Base-by-base conservation (phyloP, 495 filamentous ascomycete species). In the Xylaria venustula region DNA sequence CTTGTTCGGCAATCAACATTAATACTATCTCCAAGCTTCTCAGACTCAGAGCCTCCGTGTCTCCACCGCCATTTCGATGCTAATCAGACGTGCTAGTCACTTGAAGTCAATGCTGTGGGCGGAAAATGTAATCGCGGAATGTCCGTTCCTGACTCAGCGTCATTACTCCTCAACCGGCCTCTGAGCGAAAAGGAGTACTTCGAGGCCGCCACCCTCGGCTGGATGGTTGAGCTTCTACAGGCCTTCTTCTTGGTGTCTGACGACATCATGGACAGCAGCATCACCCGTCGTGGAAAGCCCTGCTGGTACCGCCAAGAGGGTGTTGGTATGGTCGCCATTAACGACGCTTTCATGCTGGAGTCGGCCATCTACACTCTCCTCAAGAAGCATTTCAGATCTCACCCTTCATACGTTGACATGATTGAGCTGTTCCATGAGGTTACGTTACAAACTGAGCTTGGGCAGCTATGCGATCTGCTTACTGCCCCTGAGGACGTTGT, bases 41-140 rank as follows among this genome's bases (percentile, higher is more conserved):
- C n/a, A n/a, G n/a, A n/a, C n/a, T n/a, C n/a, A n/a, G n/a, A n/a
- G n/a, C n/a, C n/a, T n/a, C n/a, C n/a, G n/a, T n/a, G n/a, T 14
- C 25, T 19, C 2, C 30, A 17, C 30, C 20, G 7, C 42, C 8
- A 11, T 4, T 14, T 34, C 64, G 64, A 64, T 58, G 34, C 59
- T 71, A 50, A 66, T 40, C 41, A 46, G 65, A 44, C 66, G 44
- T 48, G 54, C 17, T 71, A 96, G 92, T 84, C 81, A 49, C 82
- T 98, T 63, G 80, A 90, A 64, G 83, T 87, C 81, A 98, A 98
- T 75, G 84, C 90, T 15, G 77, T 93, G 49, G 95, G 95, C 68
- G 94, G 94, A 68, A 98, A 98, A 84, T 93, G 91, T 81, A 98
- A 98, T 80, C 91, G 94, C 65, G 94, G 95, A 75, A 94, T 98